Conservation (phyloP, 2,329 filamentous ascomycete genomes). For the Xylariaceae sp. region DNA sequence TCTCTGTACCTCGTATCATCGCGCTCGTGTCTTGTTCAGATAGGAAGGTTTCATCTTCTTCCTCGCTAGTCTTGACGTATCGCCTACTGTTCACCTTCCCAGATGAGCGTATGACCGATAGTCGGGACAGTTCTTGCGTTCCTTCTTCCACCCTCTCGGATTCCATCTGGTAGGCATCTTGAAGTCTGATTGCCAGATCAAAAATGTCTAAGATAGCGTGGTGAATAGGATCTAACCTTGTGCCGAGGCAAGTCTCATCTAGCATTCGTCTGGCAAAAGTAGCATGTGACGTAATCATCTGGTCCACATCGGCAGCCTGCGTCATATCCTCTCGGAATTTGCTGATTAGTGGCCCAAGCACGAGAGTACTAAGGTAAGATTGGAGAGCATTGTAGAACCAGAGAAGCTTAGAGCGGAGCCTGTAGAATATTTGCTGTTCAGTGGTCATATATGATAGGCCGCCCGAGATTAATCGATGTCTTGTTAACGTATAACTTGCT, state of each 20-base stretch:
- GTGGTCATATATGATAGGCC: constrained; percentile 45
- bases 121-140: constrained; percentile 47
- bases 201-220: constrained; percentile 77
- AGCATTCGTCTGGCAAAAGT: constrained; percentile 67
- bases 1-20: constrained; percentile 43
- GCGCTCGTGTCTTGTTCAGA: constrained; percentile 38
- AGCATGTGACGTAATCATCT: constrained; percentile 75
- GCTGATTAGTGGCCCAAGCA: constrained; percentile 65
- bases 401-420: constrained; percentile 70
- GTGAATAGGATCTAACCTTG: constrained; percentile 71
- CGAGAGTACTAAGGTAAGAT: constrained; percentile 76
- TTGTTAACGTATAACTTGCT: constrained; percentile 70
- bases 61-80: constrained; percentile 37
- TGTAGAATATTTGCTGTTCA: constrained; percentile 59
- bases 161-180: constrained; percentile 59
- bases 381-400: constrained; percentile 81
- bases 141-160: constrained; percentile 46
- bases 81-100: constrained; percentile 33
- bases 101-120: constrained; percentile 46
- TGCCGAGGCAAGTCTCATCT: constrained; percentile 72
- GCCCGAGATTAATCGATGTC: constrained; percentile 53
- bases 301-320: constrained; percentile 74
- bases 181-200: constrained; percentile 74
- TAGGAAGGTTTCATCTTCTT: constrained; percentile 42
- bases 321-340: constrained; percentile 64